These are phyloP conservation scores for Gentiana macrophylla DNA, from an alignment of 257 asterid genomes.

Conservation along the genomic window DNA sequence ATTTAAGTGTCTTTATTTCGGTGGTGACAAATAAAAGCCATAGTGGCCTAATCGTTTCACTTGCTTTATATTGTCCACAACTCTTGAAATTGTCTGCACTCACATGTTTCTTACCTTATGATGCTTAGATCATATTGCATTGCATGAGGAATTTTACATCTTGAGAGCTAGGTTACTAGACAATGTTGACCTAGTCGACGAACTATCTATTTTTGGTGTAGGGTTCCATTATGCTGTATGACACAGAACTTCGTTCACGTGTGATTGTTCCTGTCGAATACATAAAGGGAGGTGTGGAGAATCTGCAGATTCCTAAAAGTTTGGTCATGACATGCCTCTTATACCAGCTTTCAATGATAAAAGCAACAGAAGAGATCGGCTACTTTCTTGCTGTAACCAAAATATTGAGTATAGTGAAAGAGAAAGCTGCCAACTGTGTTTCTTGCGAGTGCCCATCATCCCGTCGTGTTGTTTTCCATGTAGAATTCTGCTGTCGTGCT, in stretches of 20 bases:
- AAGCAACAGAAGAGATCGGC: conserved; percentile 36
- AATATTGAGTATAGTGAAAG: conserved; percentile 45
- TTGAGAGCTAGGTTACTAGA: too few relatives aligned
- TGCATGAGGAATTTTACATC: too few relatives aligned
- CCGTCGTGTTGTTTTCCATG: conserved; percentile 29
- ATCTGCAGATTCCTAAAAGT: conserved; percentile 27
- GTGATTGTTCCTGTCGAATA: conserved; percentile 33
- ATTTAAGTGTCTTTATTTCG: too few relatives aligned
- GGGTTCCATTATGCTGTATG: conserved; percentile 37
- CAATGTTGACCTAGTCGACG: too few relatives aligned
- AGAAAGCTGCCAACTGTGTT: conserved; percentile 6
- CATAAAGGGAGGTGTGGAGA: conserved; percentile 17
- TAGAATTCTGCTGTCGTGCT: conserved; percentile 35
- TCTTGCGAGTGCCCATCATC: conserved; percentile 4
- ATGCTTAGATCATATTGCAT: too few relatives aligned
- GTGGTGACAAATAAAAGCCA: too few relatives aligned
- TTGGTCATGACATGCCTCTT: conserved; percentile 28
- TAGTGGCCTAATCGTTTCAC: too few relatives aligned
- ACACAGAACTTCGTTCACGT: conserved; percentile 11
- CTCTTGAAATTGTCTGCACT: too few relatives aligned
- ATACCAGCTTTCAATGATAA: conserved; percentile 21
- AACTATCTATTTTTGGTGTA: not conserved
- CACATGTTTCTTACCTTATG: too few relatives aligned
- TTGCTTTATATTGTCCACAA: too few relatives aligned
- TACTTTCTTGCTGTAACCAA: conserved; percentile 60